Evolutionary conservation across 2,329 filamentous ascomycete genomes (phyloP).

Genomic region (Rutstroemia sp.): DNA sequence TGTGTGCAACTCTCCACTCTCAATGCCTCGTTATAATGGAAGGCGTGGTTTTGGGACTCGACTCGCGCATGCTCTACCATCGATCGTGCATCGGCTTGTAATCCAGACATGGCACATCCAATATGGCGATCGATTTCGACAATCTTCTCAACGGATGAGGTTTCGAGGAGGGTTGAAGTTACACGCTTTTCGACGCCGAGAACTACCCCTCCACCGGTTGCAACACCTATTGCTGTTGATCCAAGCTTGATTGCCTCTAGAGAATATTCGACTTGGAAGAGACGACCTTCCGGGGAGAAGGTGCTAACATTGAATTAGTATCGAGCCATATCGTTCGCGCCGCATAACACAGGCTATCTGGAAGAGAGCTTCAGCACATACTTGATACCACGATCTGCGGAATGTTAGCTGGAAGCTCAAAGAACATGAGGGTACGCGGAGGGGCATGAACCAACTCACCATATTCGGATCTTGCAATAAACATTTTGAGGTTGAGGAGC

Average conservation of each 20-base stretch:
- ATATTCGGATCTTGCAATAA: conserved; percentile 99
- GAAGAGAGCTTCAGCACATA: conserved; percentile 39
- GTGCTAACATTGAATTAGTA: conserved; percentile 51
- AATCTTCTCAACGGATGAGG: conserved; percentile 97
- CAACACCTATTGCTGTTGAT: conserved; percentile 95
- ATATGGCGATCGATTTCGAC: conserved; percentile 99
- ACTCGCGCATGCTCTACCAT: conserved; percentile 98
- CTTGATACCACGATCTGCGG: conserved; percentile 93
- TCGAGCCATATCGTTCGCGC: conserved; percentile 7
- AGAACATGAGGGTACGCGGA: conserved; percentile 5
- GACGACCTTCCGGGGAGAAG: conserved; percentile 98
- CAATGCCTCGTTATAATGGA: conserved; percentile 95
- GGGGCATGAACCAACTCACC: conserved; percentile 50
- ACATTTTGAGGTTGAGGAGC: conserved; percentile 61
- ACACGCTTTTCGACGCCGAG: conserved; percentile 99
- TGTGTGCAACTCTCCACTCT: conserved; percentile 97
- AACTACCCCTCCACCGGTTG: conserved; percentile 90
- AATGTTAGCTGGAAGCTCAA: conserved; percentile 32
- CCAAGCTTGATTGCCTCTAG: conserved; percentile 99
- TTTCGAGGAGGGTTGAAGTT: conserved; percentile 93
- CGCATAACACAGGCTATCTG: not conserved
- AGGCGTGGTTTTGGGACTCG: conserved; percentile 92
- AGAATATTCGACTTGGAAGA: conserved; percentile 99
- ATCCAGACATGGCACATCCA: conserved; percentile 95
- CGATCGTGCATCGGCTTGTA: conserved; percentile 94